Evolutionary conservation across 345 rosid genomes (phyloP), one percentile per base, ranked within the genome.

Genomic region (Salix koriyanagi): DNA sequence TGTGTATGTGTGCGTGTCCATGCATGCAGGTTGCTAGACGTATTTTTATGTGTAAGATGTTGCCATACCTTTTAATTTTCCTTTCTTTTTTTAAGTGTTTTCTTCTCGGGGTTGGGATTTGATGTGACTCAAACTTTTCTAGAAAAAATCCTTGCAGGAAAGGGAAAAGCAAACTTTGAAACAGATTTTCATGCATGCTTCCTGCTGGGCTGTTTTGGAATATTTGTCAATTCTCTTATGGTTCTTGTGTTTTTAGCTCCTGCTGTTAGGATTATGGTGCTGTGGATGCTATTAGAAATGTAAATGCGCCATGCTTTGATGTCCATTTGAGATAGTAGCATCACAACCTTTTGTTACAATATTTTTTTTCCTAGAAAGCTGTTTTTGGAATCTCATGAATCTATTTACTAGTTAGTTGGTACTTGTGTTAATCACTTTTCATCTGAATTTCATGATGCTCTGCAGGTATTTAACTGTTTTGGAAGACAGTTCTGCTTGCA

Each of bases 401-500:
- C 50, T 66, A 6, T 61, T 15, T 28, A 2, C 52, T 25, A 52
- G 28, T n/a, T 58, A 67, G 18, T 34, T 7, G 7, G 65, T 66
- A 4, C 23, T 71, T 12, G 36, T 58, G 64, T 56, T 30, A 4
- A 61, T 46, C 56, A 42, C 41, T 37, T 46, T 60, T 30, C 23
- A 9, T 48, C 21, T 25, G 41, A 69, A 74, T 34, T 21, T 2
- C 60, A 26, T 44, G 34, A 25, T 70, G 54, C 42, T 36, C 4
- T 76, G 61, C 83, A 92, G 97, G 96, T 94, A 36, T 94, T 94
- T 84, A 91, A 90, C 85, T 92, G 98, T 82, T 92, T 88, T n/a
- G 97, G 97, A 65, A 87, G 91, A 74, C 94, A 92, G 58, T 94
- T 94, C 85, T 94, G 97, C 81, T 87, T 94, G 71, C 97, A 94